Evolutionary conservation across 331 rosid genomes (phyloP), one percentile per base, ranked within the genome.

Genomic region (Malus hybrid): DNA sequence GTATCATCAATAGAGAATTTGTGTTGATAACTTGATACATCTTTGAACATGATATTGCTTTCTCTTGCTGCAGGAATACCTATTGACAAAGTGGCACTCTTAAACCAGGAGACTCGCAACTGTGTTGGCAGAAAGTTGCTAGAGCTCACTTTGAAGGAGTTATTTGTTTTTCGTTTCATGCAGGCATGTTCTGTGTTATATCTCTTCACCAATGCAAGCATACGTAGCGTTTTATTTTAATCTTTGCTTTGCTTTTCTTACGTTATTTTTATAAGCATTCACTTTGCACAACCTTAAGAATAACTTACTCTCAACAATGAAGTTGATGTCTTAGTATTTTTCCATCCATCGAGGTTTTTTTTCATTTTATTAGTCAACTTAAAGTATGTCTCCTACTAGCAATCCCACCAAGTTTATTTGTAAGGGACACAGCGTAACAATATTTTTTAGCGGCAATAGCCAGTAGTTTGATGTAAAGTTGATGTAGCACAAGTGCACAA

Each of bases 51-150:
- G 33, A 67, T 79, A 56, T 42, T 86, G 71, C 48, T 85, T 75
- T 84, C 64, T 65, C 70, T 80, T 88, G 77, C 71, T 74, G 65
- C 96, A 94, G 99, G 99, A 76, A 83, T 94, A 81, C 87, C 99
- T 56, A 81, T 94, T 76, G 99, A 94, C 81, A 87, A 87, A 90
- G 99, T 94, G 77, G 96, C 96, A 42, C 81, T 82, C 65, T 76
- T 88, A 81, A 82, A 82, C 88, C 97, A 92, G 86, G 90, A 90
- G 81, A 92, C 96, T 68, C 97, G 99, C 60, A 87, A 90, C 83
- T 84, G 79, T 87, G 84, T 94, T 79, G 99, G 96, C 79, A 87
- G 71, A 61, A 94, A 86, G 85, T 83, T 94, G 83, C 86, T 94
- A 80, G 96, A 90, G 83, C 95, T 92, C 79, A 90, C 97, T 61